Base-by-base conservation (phyloP, 257 asterid species). In the Fraxinus anomala region DNA sequence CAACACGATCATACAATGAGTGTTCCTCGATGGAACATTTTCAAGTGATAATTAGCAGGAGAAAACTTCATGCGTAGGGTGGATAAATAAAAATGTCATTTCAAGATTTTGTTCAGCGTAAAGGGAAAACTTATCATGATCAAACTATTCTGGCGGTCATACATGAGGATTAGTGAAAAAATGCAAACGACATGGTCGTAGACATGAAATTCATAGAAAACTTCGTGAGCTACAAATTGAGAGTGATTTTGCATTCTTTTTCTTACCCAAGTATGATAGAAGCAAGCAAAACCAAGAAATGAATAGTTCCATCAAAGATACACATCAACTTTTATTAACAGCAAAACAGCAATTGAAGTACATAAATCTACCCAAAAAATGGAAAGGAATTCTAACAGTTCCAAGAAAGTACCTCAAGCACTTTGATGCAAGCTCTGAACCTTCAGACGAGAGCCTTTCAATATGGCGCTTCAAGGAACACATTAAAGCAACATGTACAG, bases 401-500 rank as follows among this genome's bases (percentile, higher is more conserved):
- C 67, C 28, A 56, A 4, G 51, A 3, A 81, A 72, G 79, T 85
- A 94, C 97, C 96, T 89, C 74, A 89, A 80, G 84, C 96, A 85
- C 81, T 92, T 90, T 36, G 89, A 80, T 63, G 96, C 96, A 66
- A 80, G 84, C 82, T 84, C 93, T 0, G 91, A 92, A 76, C 91
- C 91, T 75, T 91, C 96, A 49, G 90, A 79, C 11, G 87, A 80
- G 79, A 86, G 83, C 81, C 84, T 92, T 84, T 91, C 96, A 5
- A 94, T 70, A 67, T 91, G 91, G 36, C 85, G 88, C 85, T 83
- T 90, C 84, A 94, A 81, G 26, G 73, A 85, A 78, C 86, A 88
- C 93, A 94, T 75, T 36, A 94, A 87, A 80, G 96, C 89, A 75
- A 94, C 92, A 34, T 94, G 96, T 72, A 92, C 82, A 42, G 93